Base-by-base conservation (phyloP, 257 asterid genomes). In the Penstemon davidsonii region DNA sequence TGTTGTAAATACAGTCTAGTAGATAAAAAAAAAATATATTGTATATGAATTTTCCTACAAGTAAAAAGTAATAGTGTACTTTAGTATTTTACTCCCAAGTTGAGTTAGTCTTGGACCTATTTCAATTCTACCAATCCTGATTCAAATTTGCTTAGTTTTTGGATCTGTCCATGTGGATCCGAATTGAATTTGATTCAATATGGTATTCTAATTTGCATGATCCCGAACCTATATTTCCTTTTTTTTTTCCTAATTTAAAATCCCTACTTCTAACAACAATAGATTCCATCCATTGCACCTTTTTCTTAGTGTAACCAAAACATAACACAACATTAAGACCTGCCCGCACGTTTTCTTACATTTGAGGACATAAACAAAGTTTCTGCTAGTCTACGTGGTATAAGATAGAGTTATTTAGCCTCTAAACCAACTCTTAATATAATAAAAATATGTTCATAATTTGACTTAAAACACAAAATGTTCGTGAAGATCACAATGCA, bases 401-500 rank as follows among this genome's bases (percentile, higher is more conserved):
- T 49, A 55, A 11, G 52, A 58, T 10, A 18, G 8, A 6, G 45
- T 11, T 44, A 15, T 59, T 45, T 2, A 51, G 62, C n/a, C 9
- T 52, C n/a, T 9, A 63, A 51, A 18, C 43, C 4, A 55, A 25
- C 40, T 4, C 9, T 42, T 36, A 60, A 12, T 5, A 11, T 8
- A 9, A 8, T 11, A 47, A 6, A 15, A 44, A 40, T 45, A 25
- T 12, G 10, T 3, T 42, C 0, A 40, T 18, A 8, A 10, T 64
- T 76, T 73, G 79, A 80, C 79, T 73, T 49, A 40, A 60, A 49
- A 41, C 42, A 59, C 51, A 55, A 77, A 68, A 76, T 55, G 84
- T 77, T 83, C 66, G 85, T 80, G 84, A 73, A 7, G 69, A 82
- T 63, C 82, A 83, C 80, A 73, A 81, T 81, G 70, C 65, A 46